These are phyloP conservation scores for Limtongozyma cylindracea DNA, from an alignment of 805 yeast species.

Conservation along the genomic window DNA sequence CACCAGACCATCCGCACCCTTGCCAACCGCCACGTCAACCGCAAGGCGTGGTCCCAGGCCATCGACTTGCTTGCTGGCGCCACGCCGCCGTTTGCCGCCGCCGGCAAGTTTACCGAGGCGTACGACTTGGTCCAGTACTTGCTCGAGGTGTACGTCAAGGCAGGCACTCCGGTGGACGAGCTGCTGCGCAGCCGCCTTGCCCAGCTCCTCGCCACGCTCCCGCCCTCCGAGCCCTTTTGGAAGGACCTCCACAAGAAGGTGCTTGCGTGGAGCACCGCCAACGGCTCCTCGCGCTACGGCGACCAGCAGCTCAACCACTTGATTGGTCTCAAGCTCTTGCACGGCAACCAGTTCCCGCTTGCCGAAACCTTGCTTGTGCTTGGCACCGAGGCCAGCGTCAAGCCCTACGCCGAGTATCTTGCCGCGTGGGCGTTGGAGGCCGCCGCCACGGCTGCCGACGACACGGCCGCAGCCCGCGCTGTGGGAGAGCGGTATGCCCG, in stretches of 20 bases:
- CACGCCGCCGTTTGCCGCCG: constrained; percentile 34
- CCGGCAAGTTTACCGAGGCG: constrained; percentile 58
- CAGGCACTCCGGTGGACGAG: constrained; percentile 8
- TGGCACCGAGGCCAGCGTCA: constrained; percentile 30
- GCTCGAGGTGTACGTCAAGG: constrained; percentile 38
- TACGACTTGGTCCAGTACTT: constrained; percentile 53
- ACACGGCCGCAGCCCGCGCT: too few relatives aligned
- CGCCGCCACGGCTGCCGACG: too few relatives aligned
- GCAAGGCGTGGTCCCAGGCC: constrained; percentile 45
- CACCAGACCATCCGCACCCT: constrained; percentile 87
- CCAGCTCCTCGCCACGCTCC: constrained; percentile 18
- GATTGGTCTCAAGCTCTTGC: constrained; percentile 40
- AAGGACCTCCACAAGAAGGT: constrained; percentile 41
- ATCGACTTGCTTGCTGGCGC: constrained; percentile 54
- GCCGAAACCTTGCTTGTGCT: constrained; percentile 53
- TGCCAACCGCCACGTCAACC: constrained; percentile 56
- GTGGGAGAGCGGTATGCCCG: too few relatives aligned
- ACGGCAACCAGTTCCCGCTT: constrained; percentile 22
- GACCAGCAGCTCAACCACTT: constrained; percentile 54
- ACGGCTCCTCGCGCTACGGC: constrained; percentile 22
- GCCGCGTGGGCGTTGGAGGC: too few relatives aligned
- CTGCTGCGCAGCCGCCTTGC: constrained; percentile 7
- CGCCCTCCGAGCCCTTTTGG: constrained; percentile 19
- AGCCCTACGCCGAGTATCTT: constrained; percentile 17
- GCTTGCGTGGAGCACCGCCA: constrained; percentile 35